Conservation (phyloP, 2,329 filamentous ascomycete species). For the Aureobasidium melanogenum region DNA sequence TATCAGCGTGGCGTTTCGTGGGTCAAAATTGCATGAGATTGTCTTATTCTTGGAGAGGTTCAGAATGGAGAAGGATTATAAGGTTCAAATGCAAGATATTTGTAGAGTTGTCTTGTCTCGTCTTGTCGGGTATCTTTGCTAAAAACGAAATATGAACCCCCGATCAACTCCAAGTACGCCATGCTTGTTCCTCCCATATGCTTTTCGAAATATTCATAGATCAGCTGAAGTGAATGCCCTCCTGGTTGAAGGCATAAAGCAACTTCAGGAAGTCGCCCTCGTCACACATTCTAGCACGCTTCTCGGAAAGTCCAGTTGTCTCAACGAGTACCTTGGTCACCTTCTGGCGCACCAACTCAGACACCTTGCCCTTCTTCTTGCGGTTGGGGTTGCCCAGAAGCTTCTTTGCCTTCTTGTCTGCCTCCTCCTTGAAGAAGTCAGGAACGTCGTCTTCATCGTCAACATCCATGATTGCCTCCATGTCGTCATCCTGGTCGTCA, state of each 20-base stretch:
- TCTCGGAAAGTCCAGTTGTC: slow-evolving; percentile 70
- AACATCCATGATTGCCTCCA: slow-evolving; percentile 43
- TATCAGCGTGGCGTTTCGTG: slow-evolving; percentile 11
- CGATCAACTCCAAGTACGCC: background rate
- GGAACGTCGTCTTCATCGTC: slow-evolving; percentile 65
- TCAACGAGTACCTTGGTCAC: slow-evolving; percentile 76
- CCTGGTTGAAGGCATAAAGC: slow-evolving; percentile 76
- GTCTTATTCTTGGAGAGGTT: background rate
- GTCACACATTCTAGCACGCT: slow-evolving; percentile 76
- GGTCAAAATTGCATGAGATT: background rate
- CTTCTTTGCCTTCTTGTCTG: slow-evolving; percentile 48
- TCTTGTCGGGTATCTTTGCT: slow-evolving; percentile 12
- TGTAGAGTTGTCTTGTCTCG: background rate
- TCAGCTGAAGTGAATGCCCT: slow-evolving; percentile 83
- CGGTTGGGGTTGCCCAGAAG: slow-evolving; percentile 42
- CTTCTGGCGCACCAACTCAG: slow-evolving; percentile 76
- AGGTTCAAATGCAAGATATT: background rate
- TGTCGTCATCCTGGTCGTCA: slow-evolving; percentile 32
- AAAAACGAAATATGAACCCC: background rate
- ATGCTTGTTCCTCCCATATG: background rate
- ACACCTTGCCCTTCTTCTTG: slow-evolving; percentile 71
- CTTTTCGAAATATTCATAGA: background rate
- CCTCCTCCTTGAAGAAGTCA: slow-evolving; percentile 68
- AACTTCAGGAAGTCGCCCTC: slow-evolving; percentile 85
- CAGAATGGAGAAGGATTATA: background rate